Evolutionary conservation across 176 grass and related monocot genomes (phyloP).

Genomic region (Oryza longistaminata): DNA sequence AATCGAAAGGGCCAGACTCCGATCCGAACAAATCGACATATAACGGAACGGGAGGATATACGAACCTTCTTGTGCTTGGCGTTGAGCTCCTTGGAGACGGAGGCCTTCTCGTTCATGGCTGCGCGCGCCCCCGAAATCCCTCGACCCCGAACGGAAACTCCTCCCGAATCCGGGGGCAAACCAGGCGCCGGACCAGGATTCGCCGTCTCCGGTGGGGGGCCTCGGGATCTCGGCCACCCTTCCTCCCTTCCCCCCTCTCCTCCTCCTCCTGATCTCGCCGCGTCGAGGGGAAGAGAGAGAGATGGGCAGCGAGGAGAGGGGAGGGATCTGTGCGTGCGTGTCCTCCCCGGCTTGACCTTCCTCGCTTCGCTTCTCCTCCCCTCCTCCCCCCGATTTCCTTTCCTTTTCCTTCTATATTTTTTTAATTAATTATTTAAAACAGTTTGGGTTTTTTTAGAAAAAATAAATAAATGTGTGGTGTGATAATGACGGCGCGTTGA

Average conservation of each 20-base stretch:
- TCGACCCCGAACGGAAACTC: neutral
- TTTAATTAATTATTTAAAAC: neutral
- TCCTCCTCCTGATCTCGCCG: conserved; percentile 38
- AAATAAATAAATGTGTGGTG: neutral
- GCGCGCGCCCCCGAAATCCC: conserved; percentile 22
- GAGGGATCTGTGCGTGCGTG: conserved; percentile 42
- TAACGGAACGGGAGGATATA: neutral
- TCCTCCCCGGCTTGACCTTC: conserved; percentile 41
- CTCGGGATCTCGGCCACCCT: neutral
- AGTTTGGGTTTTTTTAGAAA: too few relatives aligned
- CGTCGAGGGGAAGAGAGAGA: conserved; percentile 37
- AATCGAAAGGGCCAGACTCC: neutral
- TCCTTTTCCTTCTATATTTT: neutral
- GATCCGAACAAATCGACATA: conserved; percentile 23
- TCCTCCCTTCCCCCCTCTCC: neutral
- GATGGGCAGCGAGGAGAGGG: neutral
- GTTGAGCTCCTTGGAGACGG: conserved; percentile 96
- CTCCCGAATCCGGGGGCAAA: neutral
- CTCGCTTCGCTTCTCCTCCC: neutral
- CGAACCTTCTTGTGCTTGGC: conserved; percentile 91
- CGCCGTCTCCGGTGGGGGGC: neutral
- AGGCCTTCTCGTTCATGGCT: conserved; percentile 92
- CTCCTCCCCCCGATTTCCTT: neutral
- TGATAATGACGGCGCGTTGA: neutral
- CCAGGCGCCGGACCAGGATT: neutral